phyloP scores from a whole-genome alignment of 768 basidiomycete genomes.

The Kwoniella sp. region DNA sequence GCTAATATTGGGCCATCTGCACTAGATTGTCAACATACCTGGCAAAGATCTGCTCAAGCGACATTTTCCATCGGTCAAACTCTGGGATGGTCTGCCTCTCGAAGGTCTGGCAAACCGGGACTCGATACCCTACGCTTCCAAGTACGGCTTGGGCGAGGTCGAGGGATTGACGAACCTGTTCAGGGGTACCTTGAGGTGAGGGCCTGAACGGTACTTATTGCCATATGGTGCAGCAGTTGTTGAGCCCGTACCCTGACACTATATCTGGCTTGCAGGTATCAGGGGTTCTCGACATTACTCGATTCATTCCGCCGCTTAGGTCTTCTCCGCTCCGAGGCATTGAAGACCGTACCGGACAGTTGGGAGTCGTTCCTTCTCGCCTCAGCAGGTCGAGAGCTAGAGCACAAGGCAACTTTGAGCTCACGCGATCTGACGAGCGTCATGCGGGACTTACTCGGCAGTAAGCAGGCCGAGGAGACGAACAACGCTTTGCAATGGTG shows the following conservation, averaged over 20 bases:
- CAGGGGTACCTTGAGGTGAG: slow-evolving; percentile 79
- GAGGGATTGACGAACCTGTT: slow-evolving; percentile 67
- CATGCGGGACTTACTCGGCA: slow-evolving; percentile 24
- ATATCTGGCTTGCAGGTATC: slow-evolving; percentile 64
- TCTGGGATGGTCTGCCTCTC: slow-evolving; percentile 66
- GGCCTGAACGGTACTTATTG: background rate
- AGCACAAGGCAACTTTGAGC: slow-evolving; percentile 40
- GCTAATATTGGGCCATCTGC: background rate
- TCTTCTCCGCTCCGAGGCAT: slow-evolving; percentile 61
- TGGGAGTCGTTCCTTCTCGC: slow-evolving; percentile 57
- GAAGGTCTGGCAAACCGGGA: slow-evolving; percentile 88
- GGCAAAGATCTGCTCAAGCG: slow-evolving; percentile 64
- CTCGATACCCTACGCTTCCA: slow-evolving; percentile 69
- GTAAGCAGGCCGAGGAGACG: slow-evolving; percentile 25
- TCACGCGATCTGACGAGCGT: slow-evolving; percentile 15
- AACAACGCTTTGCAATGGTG: slow-evolving; percentile 45
- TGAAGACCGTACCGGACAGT: slow-evolving; percentile 56
- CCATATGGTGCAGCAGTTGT: too few relatives aligned
- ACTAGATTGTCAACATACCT: slow-evolving; percentile 58
- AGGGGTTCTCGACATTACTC: slow-evolving; percentile 77
- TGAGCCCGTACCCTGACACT: slow-evolving; percentile 1
- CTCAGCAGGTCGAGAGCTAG: slow-evolving; percentile 10
- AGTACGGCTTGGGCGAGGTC: slow-evolving; percentile 64
- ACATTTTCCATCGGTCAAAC: slow-evolving; percentile 69
- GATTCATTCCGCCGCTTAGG: slow-evolving; percentile 72